phyloP scores from a whole-genome alignment of 2,329 filamentous ascomycete genomes.

The Madurella fahalii region DNA sequence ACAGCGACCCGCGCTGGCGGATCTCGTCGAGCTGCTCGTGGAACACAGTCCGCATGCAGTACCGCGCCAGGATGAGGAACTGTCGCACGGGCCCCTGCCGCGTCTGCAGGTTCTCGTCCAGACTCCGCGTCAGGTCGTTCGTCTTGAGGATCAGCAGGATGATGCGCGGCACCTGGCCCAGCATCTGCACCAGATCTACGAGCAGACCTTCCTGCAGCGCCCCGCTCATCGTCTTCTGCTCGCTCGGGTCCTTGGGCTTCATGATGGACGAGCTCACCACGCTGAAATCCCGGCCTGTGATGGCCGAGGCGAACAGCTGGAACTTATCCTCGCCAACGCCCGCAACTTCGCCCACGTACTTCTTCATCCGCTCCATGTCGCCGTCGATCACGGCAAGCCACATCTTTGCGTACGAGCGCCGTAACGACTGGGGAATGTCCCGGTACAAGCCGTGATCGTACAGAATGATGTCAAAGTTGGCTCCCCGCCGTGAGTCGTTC shows the following conservation, averaged over 20 bases:
- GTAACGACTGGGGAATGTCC: slow-evolving; percentile 74
- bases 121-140: slow-evolving; percentile 88
- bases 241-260: slow-evolving; percentile 61
- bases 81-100: slow-evolving; percentile 60
- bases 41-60: slow-evolving; percentile 64
- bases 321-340: slow-evolving; percentile 87
- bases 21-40: slow-evolving; percentile 61
- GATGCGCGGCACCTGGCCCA: slow-evolving; percentile 84
- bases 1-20: slow-evolving; percentile 47
- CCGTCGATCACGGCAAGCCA: slow-evolving; percentile 95
- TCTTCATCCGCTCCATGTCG: slow-evolving; percentile 80
- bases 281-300: slow-evolving; percentile 87
- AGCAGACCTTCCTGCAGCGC: slow-evolving; percentile 85
- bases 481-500: slow-evolving; percentile 54
- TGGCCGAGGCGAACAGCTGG: slow-evolving; percentile 90
- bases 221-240: slow-evolving; percentile 82
- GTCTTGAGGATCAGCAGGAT: slow-evolving; percentile 96
- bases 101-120: slow-evolving; percentile 87
- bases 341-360: slow-evolving; percentile 83
- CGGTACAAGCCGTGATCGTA: slow-evolving; percentile 98
- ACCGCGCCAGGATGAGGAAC: slow-evolving; percentile 65
- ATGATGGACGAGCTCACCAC: slow-evolving; percentile 62
- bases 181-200: slow-evolving; percentile 79
- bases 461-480: slow-evolving; percentile 91
- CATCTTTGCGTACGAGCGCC: slow-evolving; percentile 88